Conservation (phyloP, 768 basidiomycete genomes). For the Termitomyces sp. region DNA sequence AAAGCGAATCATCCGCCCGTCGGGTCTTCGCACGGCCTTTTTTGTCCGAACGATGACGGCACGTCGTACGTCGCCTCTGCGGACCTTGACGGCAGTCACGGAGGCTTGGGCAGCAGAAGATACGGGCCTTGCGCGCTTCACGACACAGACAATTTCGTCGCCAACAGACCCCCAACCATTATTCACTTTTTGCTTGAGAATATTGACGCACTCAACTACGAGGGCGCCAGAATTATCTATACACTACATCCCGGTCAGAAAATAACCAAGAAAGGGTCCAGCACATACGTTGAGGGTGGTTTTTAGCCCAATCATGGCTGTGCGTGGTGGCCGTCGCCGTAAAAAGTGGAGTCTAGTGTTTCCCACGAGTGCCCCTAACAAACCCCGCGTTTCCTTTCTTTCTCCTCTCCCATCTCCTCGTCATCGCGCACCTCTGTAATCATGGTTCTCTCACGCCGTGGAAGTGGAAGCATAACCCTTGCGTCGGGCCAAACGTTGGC, state of each 20-base stretch:
- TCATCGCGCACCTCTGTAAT: constrained; percentile 7
- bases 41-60: constrained; percentile 94
- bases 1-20: constrained; percentile 84
- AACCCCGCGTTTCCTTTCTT: not conserved
- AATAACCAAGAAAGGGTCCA: not conserved
- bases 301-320: constrained; percentile 90
- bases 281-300: constrained; percentile 84
- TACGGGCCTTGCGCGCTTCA: constrained; percentile 85
- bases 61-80: constrained; percentile 90
- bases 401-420: constrained; percentile 2
- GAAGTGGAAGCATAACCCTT: constrained; percentile 69
- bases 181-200: constrained; percentile 93
- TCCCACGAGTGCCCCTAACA: constrained; percentile 14
- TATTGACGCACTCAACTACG: constrained; percentile 92
- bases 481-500: constrained; percentile 76
- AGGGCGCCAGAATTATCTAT: constrained; percentile 98
- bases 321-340: constrained; percentile 1
- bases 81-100: constrained; percentile 82
- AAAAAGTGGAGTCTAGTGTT: constrained; percentile 8
- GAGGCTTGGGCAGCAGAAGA: constrained; percentile 61
- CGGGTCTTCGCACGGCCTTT: constrained; percentile 79
- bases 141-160: constrained; percentile 94
- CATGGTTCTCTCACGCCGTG: constrained; percentile 71
- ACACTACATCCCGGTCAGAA: constrained; percentile 41
- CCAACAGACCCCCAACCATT: constrained; percentile 92